These are phyloP conservation scores for Clonostachys byssicola DNA, from an alignment of 2,329 filamentous ascomycete species.

Conservation along the genomic window DNA sequence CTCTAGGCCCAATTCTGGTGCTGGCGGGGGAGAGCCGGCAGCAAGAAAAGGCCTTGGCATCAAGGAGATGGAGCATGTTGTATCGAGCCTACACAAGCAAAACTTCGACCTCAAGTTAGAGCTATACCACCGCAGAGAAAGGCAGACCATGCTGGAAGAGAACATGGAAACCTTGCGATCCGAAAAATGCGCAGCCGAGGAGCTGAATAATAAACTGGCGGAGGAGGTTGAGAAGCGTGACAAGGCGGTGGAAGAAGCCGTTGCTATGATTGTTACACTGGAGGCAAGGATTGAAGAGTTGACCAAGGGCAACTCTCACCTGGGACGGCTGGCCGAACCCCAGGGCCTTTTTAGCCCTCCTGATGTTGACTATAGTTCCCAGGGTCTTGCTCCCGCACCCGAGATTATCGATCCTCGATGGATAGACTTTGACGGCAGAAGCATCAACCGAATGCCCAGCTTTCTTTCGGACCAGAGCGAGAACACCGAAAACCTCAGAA, in stretches of 20 bases:
- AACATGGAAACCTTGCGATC: constrained; percentile 49
- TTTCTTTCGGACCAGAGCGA: constrained; percentile 58
- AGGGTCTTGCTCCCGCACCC: constrained; percentile 5
- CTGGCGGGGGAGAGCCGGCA: constrained; percentile 24
- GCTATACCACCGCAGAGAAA: constrained; percentile 64
- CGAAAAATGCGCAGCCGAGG: constrained; percentile 48
- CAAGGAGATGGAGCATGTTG: constrained; percentile 65
- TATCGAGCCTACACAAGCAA: constrained; percentile 68
- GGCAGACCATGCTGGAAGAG: constrained; percentile 55
- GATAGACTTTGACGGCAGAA: constrained; percentile 23
- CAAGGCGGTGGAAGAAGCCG: constrained; percentile 66
- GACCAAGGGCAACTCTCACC: constrained; percentile 42
- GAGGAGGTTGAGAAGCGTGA: constrained; percentile 63
- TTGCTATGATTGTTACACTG: constrained; percentile 62
- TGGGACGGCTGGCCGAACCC: constrained; percentile 45
- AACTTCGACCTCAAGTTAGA: constrained; percentile 76
- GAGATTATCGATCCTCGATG: not conserved
- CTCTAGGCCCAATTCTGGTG: constrained; percentile 37
- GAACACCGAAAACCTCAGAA: constrained; percentile 56
- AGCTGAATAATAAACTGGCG: constrained; percentile 54
- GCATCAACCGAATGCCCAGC: constrained; percentile 56
- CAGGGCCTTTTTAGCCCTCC: constrained; percentile 26
- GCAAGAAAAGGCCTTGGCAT: constrained; percentile 54
- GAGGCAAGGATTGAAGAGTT: constrained; percentile 56
- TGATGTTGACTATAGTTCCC: constrained; percentile 5